phyloP scores from a whole-genome alignment of 2,329 filamentous ascomycete genomes.

The Neonectria hederae region DNA sequence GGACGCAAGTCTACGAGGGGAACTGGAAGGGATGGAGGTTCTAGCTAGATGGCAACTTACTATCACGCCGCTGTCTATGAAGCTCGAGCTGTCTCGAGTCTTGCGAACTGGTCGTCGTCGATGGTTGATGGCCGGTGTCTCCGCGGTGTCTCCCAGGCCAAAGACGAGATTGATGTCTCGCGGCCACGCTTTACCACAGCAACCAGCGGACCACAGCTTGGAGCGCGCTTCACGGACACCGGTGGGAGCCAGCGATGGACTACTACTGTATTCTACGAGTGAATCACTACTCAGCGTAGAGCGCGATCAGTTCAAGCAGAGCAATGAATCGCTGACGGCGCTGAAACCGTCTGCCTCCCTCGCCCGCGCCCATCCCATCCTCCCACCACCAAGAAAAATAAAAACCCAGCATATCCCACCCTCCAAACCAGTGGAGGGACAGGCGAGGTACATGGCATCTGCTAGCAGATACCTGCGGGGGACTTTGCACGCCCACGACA shows the following conservation, averaged over 20 bases:
- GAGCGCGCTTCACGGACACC: constrained; percentile 7
- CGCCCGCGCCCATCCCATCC: not conserved
- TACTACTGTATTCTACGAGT: not conserved
- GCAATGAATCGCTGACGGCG: not conserved
- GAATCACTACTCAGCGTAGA: not conserved
- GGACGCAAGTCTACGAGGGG: constrained; percentile 4
- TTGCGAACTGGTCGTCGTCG: not conserved
- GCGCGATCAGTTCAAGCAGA: not conserved
- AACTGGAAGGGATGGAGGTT: not conserved
- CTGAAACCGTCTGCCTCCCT: not conserved
- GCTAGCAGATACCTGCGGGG: constrained; percentile 44
- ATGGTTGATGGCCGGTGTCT: not conserved
- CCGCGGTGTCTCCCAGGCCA: not conserved
- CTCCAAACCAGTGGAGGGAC: constrained; percentile 10
- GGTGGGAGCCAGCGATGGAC: not conserved
- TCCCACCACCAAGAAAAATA: not conserved
- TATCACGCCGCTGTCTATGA: not conserved
- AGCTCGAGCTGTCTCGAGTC: not conserved
- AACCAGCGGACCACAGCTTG: constrained; percentile 12
- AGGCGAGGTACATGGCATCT: constrained; percentile 41
- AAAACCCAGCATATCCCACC: constrained; percentile 2
- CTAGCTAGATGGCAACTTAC: constrained; percentile 36
- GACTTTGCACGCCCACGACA: constrained; percentile 26
- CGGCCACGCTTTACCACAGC: constrained; percentile 8
- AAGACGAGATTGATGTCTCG: constrained; percentile 1